These are phyloP conservation scores for Hypoxylon subgilvum DNA, from an alignment of 495 filamentous ascomycete genomes.

Conservation along the genomic window DNA sequence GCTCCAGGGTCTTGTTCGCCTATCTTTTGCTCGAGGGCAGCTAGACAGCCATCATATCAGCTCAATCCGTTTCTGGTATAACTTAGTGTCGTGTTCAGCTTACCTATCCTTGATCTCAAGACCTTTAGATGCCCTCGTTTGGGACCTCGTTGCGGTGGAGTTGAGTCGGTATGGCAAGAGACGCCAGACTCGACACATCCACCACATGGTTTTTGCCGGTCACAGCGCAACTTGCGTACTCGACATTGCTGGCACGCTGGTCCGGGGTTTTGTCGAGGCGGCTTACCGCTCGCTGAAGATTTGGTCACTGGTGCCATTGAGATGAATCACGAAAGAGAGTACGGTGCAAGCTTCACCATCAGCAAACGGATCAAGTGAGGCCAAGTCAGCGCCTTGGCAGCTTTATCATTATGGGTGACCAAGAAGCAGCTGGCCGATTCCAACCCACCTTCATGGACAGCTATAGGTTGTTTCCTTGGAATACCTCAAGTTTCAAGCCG, in stretches of 20 bases:
- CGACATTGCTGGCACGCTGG: conserved; percentile 11
- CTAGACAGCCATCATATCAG: neutral
- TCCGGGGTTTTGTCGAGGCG: conserved; percentile 13
- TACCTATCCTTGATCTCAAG: conserved; percentile 14
- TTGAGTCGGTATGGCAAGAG: conserved; percentile 7
- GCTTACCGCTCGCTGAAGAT: neutral
- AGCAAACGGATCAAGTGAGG: neutral
- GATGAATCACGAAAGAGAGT: neutral
- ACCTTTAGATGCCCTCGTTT: conserved; percentile 12
- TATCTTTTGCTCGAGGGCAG: conserved; percentile 4
- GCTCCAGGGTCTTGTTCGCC: neutral
- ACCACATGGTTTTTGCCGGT: conserved; percentile 7
- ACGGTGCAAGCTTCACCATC: neutral
- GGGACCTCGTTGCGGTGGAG: conserved; percentile 8
- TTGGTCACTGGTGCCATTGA: conserved; percentile 4
- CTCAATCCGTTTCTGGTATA: neutral
- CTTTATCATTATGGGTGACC: neutral
- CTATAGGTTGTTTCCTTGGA: neutral
- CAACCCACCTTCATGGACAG: neutral
- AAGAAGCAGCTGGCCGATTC: neutral
- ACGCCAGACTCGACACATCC: conserved; percentile 9
- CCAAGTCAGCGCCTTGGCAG: neutral
- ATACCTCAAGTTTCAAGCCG: neutral
- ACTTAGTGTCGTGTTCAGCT: neutral
- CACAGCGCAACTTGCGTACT: conserved; percentile 11